Conservation (phyloP, 2,329 filamentous ascomycete species). For the Colletotrichum sansevieriae region DNA sequence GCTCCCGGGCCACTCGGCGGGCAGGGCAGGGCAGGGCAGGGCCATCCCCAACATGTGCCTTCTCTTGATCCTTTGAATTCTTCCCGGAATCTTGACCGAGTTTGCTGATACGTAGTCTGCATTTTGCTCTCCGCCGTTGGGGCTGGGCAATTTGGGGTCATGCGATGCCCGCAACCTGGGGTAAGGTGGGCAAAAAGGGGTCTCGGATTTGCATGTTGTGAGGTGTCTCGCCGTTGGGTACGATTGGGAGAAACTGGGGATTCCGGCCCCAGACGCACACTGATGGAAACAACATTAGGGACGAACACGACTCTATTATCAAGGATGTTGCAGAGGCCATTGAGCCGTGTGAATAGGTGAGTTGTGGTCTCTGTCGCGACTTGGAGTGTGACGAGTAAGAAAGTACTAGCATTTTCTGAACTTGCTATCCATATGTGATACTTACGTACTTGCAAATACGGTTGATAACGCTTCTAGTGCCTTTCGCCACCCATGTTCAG, state of each 20-base stretch:
- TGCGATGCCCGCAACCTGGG: slow-evolving; percentile 26
- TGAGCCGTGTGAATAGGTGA: slow-evolving; percentile 9
- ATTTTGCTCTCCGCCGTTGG: background rate
- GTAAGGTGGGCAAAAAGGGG: slow-evolving; percentile 35
- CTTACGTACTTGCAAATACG: slow-evolving; percentile 9
- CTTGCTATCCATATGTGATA: slow-evolving; percentile 5
- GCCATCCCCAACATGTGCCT: slow-evolving; percentile 36
- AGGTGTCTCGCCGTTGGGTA: background rate
- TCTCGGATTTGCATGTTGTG: slow-evolving; percentile 27
- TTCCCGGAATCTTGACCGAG: slow-evolving; percentile 8
- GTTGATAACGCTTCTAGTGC: background rate
- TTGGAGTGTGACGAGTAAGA: slow-evolving; percentile 1
- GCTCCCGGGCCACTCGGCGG: slow-evolving; percentile 38
- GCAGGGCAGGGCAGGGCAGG: slow-evolving; percentile 31
- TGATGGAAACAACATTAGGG: slow-evolving; percentile 31
- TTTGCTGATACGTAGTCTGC: background rate
- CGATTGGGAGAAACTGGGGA: slow-evolving; percentile 6
- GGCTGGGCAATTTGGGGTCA: background rate
- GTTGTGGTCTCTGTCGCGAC: slow-evolving; percentile 22
- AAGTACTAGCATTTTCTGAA: background rate
- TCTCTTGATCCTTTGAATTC: slow-evolving; percentile 36
- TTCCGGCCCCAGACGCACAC: slow-evolving; percentile 18
- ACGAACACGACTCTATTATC: slow-evolving; percentile 20
- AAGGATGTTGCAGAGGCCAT: background rate
- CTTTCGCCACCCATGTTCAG: too few relatives aligned